Conservation (phyloP, 768 basidiomycete species). For the Sporobolomyces pararoseus region DNA sequence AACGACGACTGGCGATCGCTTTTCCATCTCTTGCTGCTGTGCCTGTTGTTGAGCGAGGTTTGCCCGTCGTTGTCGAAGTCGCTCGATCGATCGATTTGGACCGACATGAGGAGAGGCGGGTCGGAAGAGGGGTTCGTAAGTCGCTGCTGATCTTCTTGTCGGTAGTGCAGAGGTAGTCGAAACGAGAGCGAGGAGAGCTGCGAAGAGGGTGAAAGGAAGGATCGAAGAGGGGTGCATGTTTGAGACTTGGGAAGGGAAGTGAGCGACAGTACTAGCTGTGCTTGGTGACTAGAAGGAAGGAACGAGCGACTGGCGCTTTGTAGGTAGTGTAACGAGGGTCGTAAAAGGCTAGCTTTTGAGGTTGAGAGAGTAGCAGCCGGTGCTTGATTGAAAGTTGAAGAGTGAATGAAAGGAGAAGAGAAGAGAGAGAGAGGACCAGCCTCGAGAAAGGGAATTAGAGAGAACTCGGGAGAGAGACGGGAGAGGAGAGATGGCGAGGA, state of each 20-base stretch:
- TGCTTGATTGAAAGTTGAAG: not conserved
- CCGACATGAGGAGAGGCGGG: slow-evolving; percentile 33
- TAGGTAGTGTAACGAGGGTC: not conserved
- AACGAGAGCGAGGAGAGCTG: slow-evolving; percentile 24
- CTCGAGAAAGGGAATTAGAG: not conserved
- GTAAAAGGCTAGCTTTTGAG: no score
- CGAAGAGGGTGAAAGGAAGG: slow-evolving; percentile 26
- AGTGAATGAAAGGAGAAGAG: not conserved
- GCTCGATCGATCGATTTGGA: slow-evolving; percentile 32
- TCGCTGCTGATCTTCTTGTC: not conserved
- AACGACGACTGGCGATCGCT: not conserved
- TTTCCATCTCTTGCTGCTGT: not conserved
- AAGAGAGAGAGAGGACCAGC: slow-evolving; percentile 30
- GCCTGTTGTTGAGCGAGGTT: not conserved
- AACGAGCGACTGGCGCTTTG: slow-evolving; percentile 26
- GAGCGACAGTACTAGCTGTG: slow-evolving; percentile 36
- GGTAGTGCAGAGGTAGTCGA: slow-evolving; percentile 24
- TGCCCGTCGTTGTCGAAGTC: slow-evolving; percentile 35
- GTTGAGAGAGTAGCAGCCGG: slow-evolving; percentile 14
- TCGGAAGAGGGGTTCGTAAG: slow-evolving; percentile 33
- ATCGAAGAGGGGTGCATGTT: not conserved
- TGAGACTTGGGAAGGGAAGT: not conserved
- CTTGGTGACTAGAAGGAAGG: not conserved
- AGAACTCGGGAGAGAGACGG: not conserved
- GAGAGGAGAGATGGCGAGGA: slow-evolving; percentile 25